Base-by-base conservation (phyloP, 306 rosid species). In the Gastrolobium bilobum region DNA sequence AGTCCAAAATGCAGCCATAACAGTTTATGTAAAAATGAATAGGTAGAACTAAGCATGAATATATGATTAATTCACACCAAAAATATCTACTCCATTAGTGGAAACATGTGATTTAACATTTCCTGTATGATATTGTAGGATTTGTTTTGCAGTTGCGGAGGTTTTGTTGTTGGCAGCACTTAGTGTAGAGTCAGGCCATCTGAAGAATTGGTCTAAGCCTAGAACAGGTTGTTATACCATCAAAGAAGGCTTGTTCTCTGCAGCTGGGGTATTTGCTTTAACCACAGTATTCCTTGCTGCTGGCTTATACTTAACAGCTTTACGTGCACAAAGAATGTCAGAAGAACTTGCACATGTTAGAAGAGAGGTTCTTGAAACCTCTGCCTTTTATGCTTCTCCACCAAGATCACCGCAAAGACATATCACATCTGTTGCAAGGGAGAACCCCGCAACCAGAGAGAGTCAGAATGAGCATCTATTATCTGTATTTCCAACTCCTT, bases 121-220 rank as follows among this genome's bases (percentile, higher is more conserved):
- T 48, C 6, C 11, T 79, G 10, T 6, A 35, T n/a, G 37, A 29
- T 70, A 39, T 46, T 78, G 65, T 42, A 96, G 99, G 99, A 81
- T 89, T 61, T 93, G 93, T 82, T 96, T 96, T 77, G 89, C 92
- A 26, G 91, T 91, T 20, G 97, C 90, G n/a, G 99, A 96, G 73
- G 87, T 90, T n/a, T 68, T 96, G 77, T 54, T 96, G 50, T 38
- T 96, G 66, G 87, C 91, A 64, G 97, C 91, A 73, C 56, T 96
- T 0, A 88, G 92, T 58, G 93, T 93, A 52, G 99, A 96, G 69
- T 93, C 99, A 3, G 96, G 97, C 1, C 97, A 93, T 77, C 76
- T 91, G 5, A 91, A 79, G 48, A 91, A 91, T n/a, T 93, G 98
- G 99, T 68, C 69, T 0, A 84, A 53, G 39, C 96, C 98, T 15